These are phyloP conservation scores for Talaromyces sp. DNA, from an alignment of 2,329 filamentous ascomycete species.

Conservation along the genomic window DNA sequence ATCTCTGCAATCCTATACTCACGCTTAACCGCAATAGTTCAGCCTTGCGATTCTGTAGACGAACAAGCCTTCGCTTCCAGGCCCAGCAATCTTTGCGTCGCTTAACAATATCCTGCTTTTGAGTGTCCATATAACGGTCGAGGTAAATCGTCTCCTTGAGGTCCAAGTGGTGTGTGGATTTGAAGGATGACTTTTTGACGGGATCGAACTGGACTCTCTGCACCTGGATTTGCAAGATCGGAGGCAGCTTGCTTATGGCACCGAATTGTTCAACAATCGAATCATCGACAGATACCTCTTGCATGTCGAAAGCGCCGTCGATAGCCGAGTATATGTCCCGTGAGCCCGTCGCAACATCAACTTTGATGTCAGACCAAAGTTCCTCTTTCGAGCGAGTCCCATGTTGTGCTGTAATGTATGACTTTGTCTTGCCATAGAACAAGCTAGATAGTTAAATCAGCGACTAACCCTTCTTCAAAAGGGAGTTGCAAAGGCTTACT, in stretches of 20 bases:
- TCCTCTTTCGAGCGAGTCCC: conserved; percentile 52
- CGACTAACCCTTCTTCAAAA: background rate
- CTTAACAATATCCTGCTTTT: conserved; percentile 59
- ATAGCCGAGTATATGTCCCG: conserved; percentile 78
- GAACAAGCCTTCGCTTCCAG: conserved; percentile 62
- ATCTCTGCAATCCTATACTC: conserved; percentile 17
- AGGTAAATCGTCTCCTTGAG: conserved; percentile 81
- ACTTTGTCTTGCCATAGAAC: conserved; percentile 50
- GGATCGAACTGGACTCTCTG: conserved; percentile 74
- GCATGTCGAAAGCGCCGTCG: conserved; percentile 78
- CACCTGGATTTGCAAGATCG: conserved; percentile 84
- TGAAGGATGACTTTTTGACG: conserved; percentile 57
- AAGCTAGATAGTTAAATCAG: conserved; percentile 31
- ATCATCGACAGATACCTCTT: conserved; percentile 67
- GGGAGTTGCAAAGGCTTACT: conserved; percentile 37
- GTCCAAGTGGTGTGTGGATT: conserved; percentile 72
- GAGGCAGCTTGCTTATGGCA: conserved; percentile 72
- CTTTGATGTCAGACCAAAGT: conserved; percentile 60
- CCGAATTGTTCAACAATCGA: conserved; percentile 61
- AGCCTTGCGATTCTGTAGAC: conserved; percentile 49
- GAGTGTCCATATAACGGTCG: conserved; percentile 75
- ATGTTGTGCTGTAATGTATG: conserved; percentile 46
- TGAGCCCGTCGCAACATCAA: conserved; percentile 57
- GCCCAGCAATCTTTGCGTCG: conserved; percentile 70
- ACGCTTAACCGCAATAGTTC: conserved; percentile 41